Percentiles rank a stretch among this genome's conserved stretches.
These are phyloP conservation scores for Neodidymelliopsis sp. DNA, from an alignment of 2,329 filamentous ascomycete genomes.

Conservation along the genomic window DNA sequence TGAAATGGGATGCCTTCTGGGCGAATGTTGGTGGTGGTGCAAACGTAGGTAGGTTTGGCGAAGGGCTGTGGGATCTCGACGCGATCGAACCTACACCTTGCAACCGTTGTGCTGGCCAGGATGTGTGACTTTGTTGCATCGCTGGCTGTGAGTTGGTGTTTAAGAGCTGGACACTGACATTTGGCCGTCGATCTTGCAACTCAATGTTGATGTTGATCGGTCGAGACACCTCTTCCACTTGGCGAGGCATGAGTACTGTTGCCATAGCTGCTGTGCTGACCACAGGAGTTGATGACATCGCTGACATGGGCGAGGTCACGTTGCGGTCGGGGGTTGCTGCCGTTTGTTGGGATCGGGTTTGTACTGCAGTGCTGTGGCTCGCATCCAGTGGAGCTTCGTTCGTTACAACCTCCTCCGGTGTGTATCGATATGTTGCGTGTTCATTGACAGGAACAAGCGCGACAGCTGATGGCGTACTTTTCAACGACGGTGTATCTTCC, in stretches of 20 bases:
- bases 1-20: constrained; percentile 36
- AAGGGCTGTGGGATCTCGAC: constrained; percentile 24
- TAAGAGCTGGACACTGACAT: constrained; percentile 21
- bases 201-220: constrained; percentile 45
- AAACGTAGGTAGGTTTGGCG: constrained; percentile 36
- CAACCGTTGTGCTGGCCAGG: constrained; percentile 26
- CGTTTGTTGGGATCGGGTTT: constrained; percentile 19
- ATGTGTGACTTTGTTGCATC: constrained; percentile 26
- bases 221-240: constrained; percentile 32
- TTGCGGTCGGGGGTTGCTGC: constrained; percentile 20
- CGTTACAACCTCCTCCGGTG: constrained; percentile 1
- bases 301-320: constrained; percentile 36
- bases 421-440: neutral
- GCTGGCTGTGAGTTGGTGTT: constrained; percentile 26
- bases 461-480: constrained; percentile 6
- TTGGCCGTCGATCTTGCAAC: constrained; percentile 36
- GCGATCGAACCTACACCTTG: constrained; percentile 15
- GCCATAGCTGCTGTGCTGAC: constrained; percentile 42
- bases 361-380: constrained; percentile 3
- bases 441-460: constrained; percentile 3
- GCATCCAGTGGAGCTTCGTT: constrained; percentile 4
- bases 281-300: constrained; percentile 44
- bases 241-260: constrained; percentile 43
- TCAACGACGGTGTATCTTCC: constrained; percentile 17
- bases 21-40: constrained; percentile 41